Evolutionary conservation across 306 rosid species (phyloP).

Genomic region (peach (Prunus persica)): Prunus_persica_NCBIv2 NC_034009.1:32348001-32348500

Average conservation of each 20-base stretch:
- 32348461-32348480: background rate
- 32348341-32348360: constrained; percentile 15
- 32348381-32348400: constrained; percentile 87
- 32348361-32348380: constrained; percentile 76
- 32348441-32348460: constrained; percentile 39
- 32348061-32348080: background rate
- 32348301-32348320: background rate
- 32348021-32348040: background rate
- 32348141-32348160: constrained; percentile 66
- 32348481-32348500: background rate
- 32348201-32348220: constrained; percentile 81
- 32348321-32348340: background rate
- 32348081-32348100: constrained; percentile 9
- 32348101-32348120: constrained; percentile 21
- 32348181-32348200: constrained; percentile 95
- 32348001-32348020: background rate
- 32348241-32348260: constrained; percentile 67
- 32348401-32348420: constrained; percentile 97
- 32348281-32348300: background rate
- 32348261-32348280: constrained; percentile 72
- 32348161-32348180: constrained; percentile 58
- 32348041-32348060: background rate
- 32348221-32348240: constrained; percentile 46
- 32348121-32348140: constrained; percentile 78
- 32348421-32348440: constrained; percentile 96